phyloP scores from a whole-genome alignment of 1,284 basidiomycete species.

The Boletellus deceptivus region DNA sequence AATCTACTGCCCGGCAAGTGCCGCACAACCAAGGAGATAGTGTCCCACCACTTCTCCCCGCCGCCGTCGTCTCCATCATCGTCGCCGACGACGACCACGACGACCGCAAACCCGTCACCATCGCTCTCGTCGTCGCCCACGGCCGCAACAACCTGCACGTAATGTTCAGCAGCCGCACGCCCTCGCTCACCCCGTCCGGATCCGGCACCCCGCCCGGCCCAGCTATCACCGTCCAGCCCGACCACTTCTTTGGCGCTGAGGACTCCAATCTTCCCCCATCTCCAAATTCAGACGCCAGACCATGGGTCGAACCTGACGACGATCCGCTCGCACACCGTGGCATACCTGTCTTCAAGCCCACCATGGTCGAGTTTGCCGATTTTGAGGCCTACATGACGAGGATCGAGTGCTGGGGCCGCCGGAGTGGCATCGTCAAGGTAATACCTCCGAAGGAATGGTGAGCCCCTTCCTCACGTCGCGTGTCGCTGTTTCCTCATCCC shows the following conservation, averaged over 20 bases:
- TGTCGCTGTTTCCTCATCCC: constrained; percentile 3
- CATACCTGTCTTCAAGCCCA: constrained; percentile 92
- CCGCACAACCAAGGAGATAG: constrained; percentile 15
- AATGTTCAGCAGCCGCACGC: constrained; percentile 29
- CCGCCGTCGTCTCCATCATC: constrained; percentile 4
- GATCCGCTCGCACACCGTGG: constrained; percentile 84
- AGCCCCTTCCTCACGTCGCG: constrained; percentile 28
- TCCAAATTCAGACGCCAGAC: constrained; percentile 55
- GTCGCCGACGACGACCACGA: constrained; percentile 9
- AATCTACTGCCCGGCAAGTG: constrained; percentile 15
- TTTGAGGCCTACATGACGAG: constrained; percentile 86
- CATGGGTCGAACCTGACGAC: constrained; percentile 75
- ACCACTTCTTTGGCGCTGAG: constrained; percentile 73
- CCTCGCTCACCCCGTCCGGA: constrained; percentile 53
- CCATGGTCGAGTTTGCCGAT: constrained; percentile 84
- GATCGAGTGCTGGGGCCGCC: constrained; percentile 84
- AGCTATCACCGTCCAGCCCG: constrained; percentile 60
- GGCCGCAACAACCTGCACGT: neutral
- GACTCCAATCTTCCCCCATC: constrained; percentile 53
- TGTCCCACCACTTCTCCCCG: neutral
- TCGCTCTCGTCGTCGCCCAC: too few species aligned
- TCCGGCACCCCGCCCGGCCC: constrained; percentile 45
- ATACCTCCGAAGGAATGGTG: constrained; percentile 93
- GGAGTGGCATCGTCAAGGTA: constrained; percentile 90
- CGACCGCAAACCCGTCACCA: constrained; percentile 1